Base-by-base conservation (phyloP, 306 rosid genomes). In the Quercus agrifolia region DNA sequence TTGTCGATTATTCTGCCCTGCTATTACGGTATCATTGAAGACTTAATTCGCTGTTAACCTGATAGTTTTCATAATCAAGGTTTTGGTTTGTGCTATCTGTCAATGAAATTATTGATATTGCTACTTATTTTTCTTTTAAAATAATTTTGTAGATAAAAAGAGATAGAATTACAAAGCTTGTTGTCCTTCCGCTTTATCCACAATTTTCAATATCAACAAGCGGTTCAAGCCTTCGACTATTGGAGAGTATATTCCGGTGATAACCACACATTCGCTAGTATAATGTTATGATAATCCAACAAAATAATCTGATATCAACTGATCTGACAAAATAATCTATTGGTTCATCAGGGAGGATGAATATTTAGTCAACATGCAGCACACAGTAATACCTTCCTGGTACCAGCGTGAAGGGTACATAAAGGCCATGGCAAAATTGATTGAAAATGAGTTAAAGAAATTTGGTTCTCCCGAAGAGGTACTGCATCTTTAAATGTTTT, bases 131-230 rank as follows among this genome's bases (percentile, higher is more conserved):
- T 31, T 38, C 59, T 75, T 78, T 57, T 28, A n/a, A 63, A 81
- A 81, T 67, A 33, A 73, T 77, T 58, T 78, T 77, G 84, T 62
- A 94, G 98, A 94, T 94, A 75, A 94, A 94, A 90, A 88, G 77
- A 80, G 98, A 94, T 85, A 90, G 93, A 75, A 94, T 92, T 73
- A 85, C 93, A 51, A 94, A 90, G 86, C 98, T 94, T 83, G 98
- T 94, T n/a, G 98, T 94, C 77, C 97, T 94, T 84, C 98, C 98
- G 6, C 98, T 94, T 88, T 94, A 94, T 89, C 98, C 98, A 41
- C 98, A 94, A 88, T 94, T 94, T 89, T 94, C 98, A 83, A 94
- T 94, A 89, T 94, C 98, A 52, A 94, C 98, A 57, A 94, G 98
- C 46, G 98, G 98, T 76, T 94, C 98, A 84, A 94, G 98, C 90